Conservation (phyloP, 371 early-diverging fungal species). For the Mortierella sp. region DNA sequence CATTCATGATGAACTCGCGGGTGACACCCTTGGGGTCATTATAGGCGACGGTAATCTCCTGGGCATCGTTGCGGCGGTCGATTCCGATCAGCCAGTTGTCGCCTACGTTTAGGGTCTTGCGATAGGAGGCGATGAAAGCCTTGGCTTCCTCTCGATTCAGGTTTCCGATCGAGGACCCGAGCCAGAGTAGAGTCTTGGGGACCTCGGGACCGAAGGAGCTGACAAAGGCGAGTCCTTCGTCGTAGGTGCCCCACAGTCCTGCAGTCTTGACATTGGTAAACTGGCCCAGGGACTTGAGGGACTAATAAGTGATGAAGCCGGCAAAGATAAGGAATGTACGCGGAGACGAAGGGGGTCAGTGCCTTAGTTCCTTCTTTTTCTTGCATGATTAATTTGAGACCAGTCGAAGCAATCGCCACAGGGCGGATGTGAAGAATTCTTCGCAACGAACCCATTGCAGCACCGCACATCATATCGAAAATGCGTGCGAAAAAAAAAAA, state of each 20-base stretch:
- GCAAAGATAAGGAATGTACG: neutral
- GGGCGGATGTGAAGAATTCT: too few species aligned
- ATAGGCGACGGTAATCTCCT: constrained; percentile 82
- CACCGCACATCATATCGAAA: too few species aligned
- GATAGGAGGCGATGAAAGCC: constrained; percentile 63
- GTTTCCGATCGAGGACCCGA: constrained; percentile 93
- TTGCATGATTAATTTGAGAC: too few species aligned
- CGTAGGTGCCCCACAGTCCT: constrained; percentile 92
- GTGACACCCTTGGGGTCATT: constrained; percentile 85
- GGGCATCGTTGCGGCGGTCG: constrained; percentile 81
- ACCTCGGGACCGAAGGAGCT: constrained; percentile 60
- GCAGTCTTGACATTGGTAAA: constrained; percentile 74
- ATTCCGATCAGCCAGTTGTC: constrained; percentile 87
- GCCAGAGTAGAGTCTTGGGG: constrained; percentile 84
- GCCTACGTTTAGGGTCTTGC: constrained; percentile 73
- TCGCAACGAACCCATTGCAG: too few species aligned
- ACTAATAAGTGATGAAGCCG: constrained; percentile 20
- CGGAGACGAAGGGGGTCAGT: neutral
- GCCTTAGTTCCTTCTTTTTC: neutral
- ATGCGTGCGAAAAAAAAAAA: too few species aligned
- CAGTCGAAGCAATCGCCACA: too few species aligned
- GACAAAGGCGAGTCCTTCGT: constrained; percentile 78
- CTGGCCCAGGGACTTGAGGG: constrained; percentile 57
- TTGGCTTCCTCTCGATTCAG: constrained; percentile 67
- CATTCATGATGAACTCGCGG: constrained; percentile 87